Base-by-base conservation (phyloP, 106 monocot genomes). In the Apostasia shenzhenica region DNA sequence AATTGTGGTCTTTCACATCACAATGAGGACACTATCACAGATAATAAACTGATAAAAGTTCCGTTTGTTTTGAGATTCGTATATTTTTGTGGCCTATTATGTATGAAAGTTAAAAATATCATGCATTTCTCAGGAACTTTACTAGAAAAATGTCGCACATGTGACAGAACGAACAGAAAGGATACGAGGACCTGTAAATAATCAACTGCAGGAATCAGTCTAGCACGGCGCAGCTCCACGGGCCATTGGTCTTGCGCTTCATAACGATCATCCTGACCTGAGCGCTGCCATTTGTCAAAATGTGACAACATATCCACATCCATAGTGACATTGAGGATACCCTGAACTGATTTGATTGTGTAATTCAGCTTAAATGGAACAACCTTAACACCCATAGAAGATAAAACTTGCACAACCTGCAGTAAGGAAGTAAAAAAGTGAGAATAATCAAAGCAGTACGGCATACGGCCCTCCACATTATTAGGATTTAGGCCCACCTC, bases 201-300 rank as follows among this genome's bases (percentile, higher is more conserved):
- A 57, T 95, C 95, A 6, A 95, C 95, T 62, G 95, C 95, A 8
- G 95, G 85, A 52, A 95, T 66, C 65, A 95, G 56, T 3, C 91
- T 73, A 40, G 95, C 95, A 70, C 95, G 88, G 2, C 95, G 88
- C 3, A 95, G 83, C 67, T 95, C 95, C 26, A 91, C 84, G 0
- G 95, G 95, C 95, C 95, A 95, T 62, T 91, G 91, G 69, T 91
- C 88, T 79, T 91, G 91, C n/a, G 88, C 95, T 82, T 95, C 95
- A 57, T 82, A 95, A 4, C 86, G 70, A 45, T 83, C 61, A 70
- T 95, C 95, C 39, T 76, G 63, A 6, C 84, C 73, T 45, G 39
- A 70, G 0, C 91, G 76, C 52, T 95, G 95, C 95, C 95, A 95
- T 41, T 75, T 80, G 73, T 95, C 95, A 66, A 95, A 95, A 66